Conservation (phyloP, 306 rosid species). For the Dryas octopetala region DNA sequence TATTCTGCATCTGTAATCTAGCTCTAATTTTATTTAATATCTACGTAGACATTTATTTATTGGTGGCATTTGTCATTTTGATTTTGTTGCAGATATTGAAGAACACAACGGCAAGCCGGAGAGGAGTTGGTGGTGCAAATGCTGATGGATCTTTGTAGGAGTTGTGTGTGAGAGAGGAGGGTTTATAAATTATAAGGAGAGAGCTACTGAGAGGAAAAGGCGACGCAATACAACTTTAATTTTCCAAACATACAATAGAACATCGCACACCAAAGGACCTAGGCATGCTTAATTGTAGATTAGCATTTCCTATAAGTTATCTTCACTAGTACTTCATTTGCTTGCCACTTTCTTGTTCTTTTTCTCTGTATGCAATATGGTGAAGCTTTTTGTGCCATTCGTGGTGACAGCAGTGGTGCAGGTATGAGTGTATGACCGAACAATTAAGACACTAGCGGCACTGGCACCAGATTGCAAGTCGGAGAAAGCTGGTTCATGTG, state of each 20-base stretch:
- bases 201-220: not conserved
- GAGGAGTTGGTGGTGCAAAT: slow-evolving; percentile 46
- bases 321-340: slow-evolving; percentile 3
- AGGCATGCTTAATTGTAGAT: slow-evolving; percentile 6
- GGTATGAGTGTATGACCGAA: not conserved
- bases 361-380: not conserved
- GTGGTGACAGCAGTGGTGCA: not conserved
- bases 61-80: not conserved
- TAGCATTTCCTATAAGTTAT: not conserved
- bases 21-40: not conserved
- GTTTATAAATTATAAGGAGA: not conserved
- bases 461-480: no score
- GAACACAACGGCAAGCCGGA: slow-evolving; percentile 89
- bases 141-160: slow-evolving; percentile 23
- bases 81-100: slow-evolving; percentile 71
- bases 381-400: not conserved
- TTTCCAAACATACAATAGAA: not conserved
- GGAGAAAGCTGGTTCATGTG: no score
- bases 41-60: not conserved
- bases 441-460: not conserved
- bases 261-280: not conserved
- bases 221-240: not conserved
- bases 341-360: not conserved
- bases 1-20: not conserved
- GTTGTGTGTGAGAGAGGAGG: not conserved